Evolutionary conservation across 2,329 filamentous ascomycete genomes (phyloP).

Genomic region (Colletotrichum sp.): DNA sequence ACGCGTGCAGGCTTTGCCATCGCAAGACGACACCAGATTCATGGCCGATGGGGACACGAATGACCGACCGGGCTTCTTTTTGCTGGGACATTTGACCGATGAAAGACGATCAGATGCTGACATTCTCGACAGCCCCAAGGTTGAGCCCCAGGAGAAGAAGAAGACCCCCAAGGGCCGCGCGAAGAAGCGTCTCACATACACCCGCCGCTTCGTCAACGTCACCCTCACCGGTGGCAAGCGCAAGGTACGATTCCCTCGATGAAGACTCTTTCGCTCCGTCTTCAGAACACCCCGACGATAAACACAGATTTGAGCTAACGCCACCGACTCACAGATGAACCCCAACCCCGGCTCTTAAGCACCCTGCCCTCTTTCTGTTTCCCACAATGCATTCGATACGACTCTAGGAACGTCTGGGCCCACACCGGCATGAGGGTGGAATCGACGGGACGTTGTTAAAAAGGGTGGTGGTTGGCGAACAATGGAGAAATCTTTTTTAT

Average conservation of each 20-base stretch:
- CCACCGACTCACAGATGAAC: slow-evolving; percentile 39
- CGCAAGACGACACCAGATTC: background rate
- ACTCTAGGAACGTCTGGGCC: slow-evolving; percentile 22
- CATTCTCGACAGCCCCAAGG: slow-evolving; percentile 48
- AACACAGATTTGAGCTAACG: slow-evolving; percentile 15
- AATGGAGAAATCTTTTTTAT: slow-evolving; percentile 13
- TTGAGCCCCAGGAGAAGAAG: slow-evolving; percentile 92
- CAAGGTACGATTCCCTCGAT: slow-evolving; percentile 67
- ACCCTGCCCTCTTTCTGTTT: slow-evolving; percentile 9
- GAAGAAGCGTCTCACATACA: slow-evolving; percentile 96
- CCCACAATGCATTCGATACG: slow-evolving; percentile 19
- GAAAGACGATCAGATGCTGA: background rate
- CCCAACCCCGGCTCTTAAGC: slow-evolving; percentile 44
- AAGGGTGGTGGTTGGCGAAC: slow-evolving; percentile 12
- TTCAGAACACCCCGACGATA: background rate
- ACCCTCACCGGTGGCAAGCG: slow-evolving; percentile 97
- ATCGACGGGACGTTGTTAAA: slow-evolving; percentile 19
- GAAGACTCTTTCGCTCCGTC: background rate
- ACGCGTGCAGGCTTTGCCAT: background rate
- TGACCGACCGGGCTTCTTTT: background rate
- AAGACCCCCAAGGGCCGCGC: slow-evolving; percentile 97
- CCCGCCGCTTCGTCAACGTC: slow-evolving; percentile 97
- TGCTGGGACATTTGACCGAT: background rate
- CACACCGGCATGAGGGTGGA: slow-evolving; percentile 20
- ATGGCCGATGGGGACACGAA: background rate